Evolutionary conservation across 2,329 filamentous ascomycete genomes (phyloP), one percentile per base, ranked within the genome.

Genomic region (Neofusicoccum sp.): DNA sequence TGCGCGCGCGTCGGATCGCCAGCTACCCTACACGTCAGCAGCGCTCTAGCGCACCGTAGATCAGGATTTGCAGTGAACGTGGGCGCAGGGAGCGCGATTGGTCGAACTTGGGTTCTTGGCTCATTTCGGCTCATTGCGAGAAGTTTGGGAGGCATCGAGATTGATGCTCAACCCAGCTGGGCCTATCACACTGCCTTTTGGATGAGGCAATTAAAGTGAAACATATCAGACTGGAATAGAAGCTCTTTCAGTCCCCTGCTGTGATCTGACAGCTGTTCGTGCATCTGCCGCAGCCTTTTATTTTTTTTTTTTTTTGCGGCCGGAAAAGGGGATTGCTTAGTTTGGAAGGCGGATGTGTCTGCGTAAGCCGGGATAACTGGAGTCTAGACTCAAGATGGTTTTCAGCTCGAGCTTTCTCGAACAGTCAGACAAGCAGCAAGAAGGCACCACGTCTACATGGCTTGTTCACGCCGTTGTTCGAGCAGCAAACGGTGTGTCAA

Each of bases 101-200:
- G 52, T 34, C 9, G 6, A 31, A 11, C 31, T 11, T 14, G 28
- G 41, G 28, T 58, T 41, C 54, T 45, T 43, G 54, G 41, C 43
- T 58, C 54, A 58, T 58, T 45, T 58, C 54, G 54, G 39, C 45
- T 45, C 45, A 33, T 22, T 29, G 16, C 36, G n/a, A 22, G 22
- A 22, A 22, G 22, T 22, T 22, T 22, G 22, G 22, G 22, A 2
- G 2, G 22, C 22, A 22, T 22, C 22, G 22, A 22, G 22, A 22
- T 22, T 22, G 22, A 22, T 22, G 22, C 22, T 22, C 22, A 22
- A 22, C 22, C 22, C 22, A 22, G 22, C 22, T 22, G 22, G 22
- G 22, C 22, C 22, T 22, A 22, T 22, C 22, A 22, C 22, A 22
- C 22, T 22, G 22, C 22, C 22, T 22, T 22, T 22, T 22, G 22